A percentile compares a stretch with the other conserved stretches of the same genome.
These are phyloP conservation scores for Trypanosoma mega DNA, from an alignment of 208 protist species.

Conservation along the genomic window DNA sequence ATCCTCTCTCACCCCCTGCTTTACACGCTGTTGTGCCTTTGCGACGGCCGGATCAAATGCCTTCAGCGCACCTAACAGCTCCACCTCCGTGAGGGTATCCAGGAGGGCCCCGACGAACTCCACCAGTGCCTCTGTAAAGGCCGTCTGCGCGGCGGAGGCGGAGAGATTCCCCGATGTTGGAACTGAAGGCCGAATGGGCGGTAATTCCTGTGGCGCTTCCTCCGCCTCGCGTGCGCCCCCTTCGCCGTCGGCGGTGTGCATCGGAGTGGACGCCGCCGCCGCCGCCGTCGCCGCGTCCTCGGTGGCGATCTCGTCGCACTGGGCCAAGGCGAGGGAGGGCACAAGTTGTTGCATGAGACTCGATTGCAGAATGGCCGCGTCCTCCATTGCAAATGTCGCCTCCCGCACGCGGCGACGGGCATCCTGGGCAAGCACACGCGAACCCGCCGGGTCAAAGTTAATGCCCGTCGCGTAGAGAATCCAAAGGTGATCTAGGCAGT, in stretches of 20 bases:
- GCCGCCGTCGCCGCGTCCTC: constrained; percentile 26
- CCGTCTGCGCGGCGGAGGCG: constrained; percentile 8
- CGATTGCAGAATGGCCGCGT: constrained; percentile 52
- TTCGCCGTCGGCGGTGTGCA: too few species aligned
- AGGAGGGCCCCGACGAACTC: constrained; percentile 54
- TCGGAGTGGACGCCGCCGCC: background rate
- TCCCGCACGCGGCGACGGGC: constrained; percentile 53
- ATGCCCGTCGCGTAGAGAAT: constrained; percentile 60
- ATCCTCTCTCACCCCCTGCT: constrained; percentile 32
- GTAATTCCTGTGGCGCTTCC: too few species aligned
- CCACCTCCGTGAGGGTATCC: constrained; percentile 70
- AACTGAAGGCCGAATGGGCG: background rate
- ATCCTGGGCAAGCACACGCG: constrained; percentile 61
- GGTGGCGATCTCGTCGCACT: constrained; percentile 40
- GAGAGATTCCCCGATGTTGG: background rate
- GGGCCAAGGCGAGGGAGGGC: constrained; percentile 53
- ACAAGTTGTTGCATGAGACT: constrained; percentile 53
- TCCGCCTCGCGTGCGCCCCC: too few species aligned
- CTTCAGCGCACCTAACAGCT: constrained; percentile 39
- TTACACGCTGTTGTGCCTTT: constrained; percentile 57
- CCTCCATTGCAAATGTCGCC: constrained; percentile 41
- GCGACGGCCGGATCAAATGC: constrained; percentile 64
- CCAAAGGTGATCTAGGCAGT: constrained; percentile 67
- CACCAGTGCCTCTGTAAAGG: constrained; percentile 48
- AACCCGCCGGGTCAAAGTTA: constrained; percentile 47